Evolutionary conservation across 2,329 filamentous ascomycete species (phyloP).

Genomic region (Grosmannia serpens): DNA sequence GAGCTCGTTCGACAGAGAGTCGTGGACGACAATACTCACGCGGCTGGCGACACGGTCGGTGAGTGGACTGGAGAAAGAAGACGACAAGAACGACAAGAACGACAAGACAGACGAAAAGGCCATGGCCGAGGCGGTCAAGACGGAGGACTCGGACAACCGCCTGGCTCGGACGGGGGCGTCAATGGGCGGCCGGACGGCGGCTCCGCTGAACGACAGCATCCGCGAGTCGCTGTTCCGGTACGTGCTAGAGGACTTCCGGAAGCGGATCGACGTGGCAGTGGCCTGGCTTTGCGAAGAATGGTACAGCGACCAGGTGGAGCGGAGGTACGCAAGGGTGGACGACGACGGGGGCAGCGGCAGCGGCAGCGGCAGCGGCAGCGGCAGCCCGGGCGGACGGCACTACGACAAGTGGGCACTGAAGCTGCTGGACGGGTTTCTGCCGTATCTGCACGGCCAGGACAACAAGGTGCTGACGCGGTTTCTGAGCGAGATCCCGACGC

Average conservation of each 20-base stretch:
- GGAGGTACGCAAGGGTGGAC: slow-evolving; percentile 16
- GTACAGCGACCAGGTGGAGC: slow-evolving; percentile 68
- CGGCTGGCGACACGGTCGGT: slow-evolving; percentile 72
- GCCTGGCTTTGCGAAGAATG: slow-evolving; percentile 96
- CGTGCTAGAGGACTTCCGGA: slow-evolving; percentile 83
- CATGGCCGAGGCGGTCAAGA: background rate
- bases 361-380: background rate
- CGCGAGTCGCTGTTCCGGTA: slow-evolving; percentile 74
- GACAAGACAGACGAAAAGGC: slow-evolving; percentile 49
- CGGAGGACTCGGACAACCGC: background rate
- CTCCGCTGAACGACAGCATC: slow-evolving; percentile 55
- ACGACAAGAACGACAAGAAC: slow-evolving; percentile 58
- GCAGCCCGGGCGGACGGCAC: slow-evolving; percentile 34
- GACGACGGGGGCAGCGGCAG: background rate
- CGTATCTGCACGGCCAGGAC: slow-evolving; percentile 84
- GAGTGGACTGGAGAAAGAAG: slow-evolving; percentile 49
- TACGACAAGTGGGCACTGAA: slow-evolving; percentile 72
- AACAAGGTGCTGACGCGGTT: slow-evolving; percentile 75
- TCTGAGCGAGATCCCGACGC: slow-evolving; percentile 76
- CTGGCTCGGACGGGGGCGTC: background rate
- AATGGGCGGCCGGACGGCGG: slow-evolving; percentile 13
- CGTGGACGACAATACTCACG: slow-evolving; percentile 81
- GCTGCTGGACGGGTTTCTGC: slow-evolving; percentile 79
- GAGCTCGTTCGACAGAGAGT: slow-evolving; percentile 72
- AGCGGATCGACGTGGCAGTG: slow-evolving; percentile 79